phyloP scores from a whole-genome alignment of 2,329 filamentous ascomycete species.

The Leptographium galeiforme region DNA sequence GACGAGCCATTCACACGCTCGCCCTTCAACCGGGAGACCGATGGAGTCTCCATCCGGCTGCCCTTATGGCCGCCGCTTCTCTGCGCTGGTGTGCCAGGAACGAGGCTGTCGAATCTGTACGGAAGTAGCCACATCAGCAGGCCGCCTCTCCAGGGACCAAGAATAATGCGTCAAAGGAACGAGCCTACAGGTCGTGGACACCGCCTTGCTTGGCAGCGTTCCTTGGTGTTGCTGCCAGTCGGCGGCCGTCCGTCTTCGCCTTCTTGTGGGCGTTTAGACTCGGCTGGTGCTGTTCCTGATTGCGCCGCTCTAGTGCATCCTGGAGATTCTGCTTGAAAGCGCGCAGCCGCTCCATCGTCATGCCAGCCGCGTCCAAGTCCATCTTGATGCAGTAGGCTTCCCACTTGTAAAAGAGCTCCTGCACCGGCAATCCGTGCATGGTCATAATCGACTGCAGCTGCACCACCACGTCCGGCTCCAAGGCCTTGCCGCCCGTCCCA shows the following conservation, averaged over 20 bases:
- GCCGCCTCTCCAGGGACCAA: background rate
- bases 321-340: slow-evolving; percentile 79
- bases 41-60: slow-evolving; percentile 26
- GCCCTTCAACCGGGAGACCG: slow-evolving; percentile 30
- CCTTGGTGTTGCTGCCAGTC: slow-evolving; percentile 49
- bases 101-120: slow-evolving; percentile 49
- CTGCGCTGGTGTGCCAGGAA: slow-evolving; percentile 45
- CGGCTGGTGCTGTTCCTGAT: slow-evolving; percentile 37
- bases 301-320: slow-evolving; percentile 53
- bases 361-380: slow-evolving; percentile 61
- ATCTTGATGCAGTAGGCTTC: slow-evolving; percentile 95
- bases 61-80: slow-evolving; percentile 15
- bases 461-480: slow-evolving; percentile 64
- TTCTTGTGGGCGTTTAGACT: slow-evolving; percentile 31
- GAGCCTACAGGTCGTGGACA: slow-evolving; percentile 66
- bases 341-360: slow-evolving; percentile 49
- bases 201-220: slow-evolving; percentile 43
- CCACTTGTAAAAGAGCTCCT: slow-evolving; percentile 98
- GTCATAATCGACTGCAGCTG: slow-evolving; percentile 80
- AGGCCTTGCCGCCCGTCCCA: slow-evolving; percentile 38
- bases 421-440: slow-evolving; percentile 63
- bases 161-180: background rate
- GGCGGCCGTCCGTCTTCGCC: slow-evolving; percentile 38
- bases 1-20: slow-evolving; percentile 31
- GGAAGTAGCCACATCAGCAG: background rate